Evolutionary conservation across 1,139 yeast species (phyloP).

Genomic region (Lodderomyces parapsilosis): DNA sequence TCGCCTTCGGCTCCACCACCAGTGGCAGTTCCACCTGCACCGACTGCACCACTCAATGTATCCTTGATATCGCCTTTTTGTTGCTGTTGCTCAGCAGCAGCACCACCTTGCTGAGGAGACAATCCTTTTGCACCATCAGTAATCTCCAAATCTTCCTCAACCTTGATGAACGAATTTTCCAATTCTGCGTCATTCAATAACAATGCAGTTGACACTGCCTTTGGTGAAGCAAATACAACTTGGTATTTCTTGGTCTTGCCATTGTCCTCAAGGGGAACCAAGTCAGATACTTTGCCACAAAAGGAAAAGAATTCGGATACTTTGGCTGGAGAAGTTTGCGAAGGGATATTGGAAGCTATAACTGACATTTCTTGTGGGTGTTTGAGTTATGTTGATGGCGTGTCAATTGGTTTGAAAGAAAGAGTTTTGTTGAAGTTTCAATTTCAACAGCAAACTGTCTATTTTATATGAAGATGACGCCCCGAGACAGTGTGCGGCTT

Average conservation of each 20-base stretch:
- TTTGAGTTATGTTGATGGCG: too few species aligned
- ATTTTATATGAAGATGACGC: too few species aligned
- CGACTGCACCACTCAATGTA: background rate
- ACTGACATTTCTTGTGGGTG: too few species aligned
- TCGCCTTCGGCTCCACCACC: background rate
- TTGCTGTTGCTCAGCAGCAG: slow-evolving; percentile 15
- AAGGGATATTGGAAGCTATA: slow-evolving; percentile 55
- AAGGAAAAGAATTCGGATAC: slow-evolving; percentile 70
- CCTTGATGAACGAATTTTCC: slow-evolving; percentile 54
- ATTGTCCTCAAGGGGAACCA: slow-evolving; percentile 12
- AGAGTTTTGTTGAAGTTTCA: too few species aligned
- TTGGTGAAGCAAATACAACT: slow-evolving; percentile 55
- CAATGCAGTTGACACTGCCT: slow-evolving; percentile 73
- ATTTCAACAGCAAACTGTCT: too few species aligned
- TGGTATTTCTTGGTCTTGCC: slow-evolving; percentile 40
- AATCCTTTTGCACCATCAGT: slow-evolving; percentile 10
- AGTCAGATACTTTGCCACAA: slow-evolving; percentile 58
- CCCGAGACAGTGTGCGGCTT: background rate
- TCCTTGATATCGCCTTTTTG: slow-evolving; percentile 11
- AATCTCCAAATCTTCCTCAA: slow-evolving; percentile 34
- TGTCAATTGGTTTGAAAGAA: too few species aligned
- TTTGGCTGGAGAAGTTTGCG: slow-evolving; percentile 52
- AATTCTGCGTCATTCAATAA: slow-evolving; percentile 73
- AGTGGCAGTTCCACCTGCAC: slow-evolving; percentile 1
- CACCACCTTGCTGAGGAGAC: slow-evolving; percentile 7